Evolutionary conservation across 1,139 yeast genomes (phyloP), one percentile per base, ranked within the genome.

Genomic region (Diutina rugosa): DNA sequence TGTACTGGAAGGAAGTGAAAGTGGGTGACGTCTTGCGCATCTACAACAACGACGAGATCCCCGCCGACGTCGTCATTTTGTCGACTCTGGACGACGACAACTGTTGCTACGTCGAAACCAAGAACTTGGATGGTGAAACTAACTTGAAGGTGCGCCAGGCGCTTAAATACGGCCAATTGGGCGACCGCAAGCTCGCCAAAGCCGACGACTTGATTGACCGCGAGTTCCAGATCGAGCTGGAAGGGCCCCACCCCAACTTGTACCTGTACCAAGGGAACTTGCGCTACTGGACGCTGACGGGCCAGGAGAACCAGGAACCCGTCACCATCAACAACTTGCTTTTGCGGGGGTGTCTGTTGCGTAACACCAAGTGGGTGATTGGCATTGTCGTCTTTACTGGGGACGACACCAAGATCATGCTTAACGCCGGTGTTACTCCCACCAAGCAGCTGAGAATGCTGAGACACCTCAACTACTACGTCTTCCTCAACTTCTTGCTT

Each of bases 121-220:
- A 80, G 62, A 81, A 81, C 62, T 69, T 81, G 57, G 85, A 81
- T 65, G 85, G 85, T 64, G 85, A 81, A 67, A 81, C 85, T 3
- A 81, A 81, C 62, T 70, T 81, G 62, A 81, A 80, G 64, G 78
- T 74, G n/a, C 78, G 77, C 63, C 77, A 73, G 59, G 74, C 83
- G 2, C 64, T 81, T 59, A 72, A 76, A 57, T 78, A 75, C 61
- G 53, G 53, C 2, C 74, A 75, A 16, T 67, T 69, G 35, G 69
- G 64, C 47, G 69, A 68, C 12, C 60, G 65, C n/a, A 69, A 69
- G 56, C 69, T 75, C 47, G 64, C 61, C 52, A 71, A 67, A 53
- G 80, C 82, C 8, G 73, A 73, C 57, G 84, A 80, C 62, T 66
- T 80, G 56, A 68, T 71, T 45, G 61, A 67, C 56, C 67, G 69